Evolutionary conservation across 2,329 filamentous ascomycete species (phyloP), one percentile per base, ranked within the genome.

Genomic region (Aspergillus unguis): DNA sequence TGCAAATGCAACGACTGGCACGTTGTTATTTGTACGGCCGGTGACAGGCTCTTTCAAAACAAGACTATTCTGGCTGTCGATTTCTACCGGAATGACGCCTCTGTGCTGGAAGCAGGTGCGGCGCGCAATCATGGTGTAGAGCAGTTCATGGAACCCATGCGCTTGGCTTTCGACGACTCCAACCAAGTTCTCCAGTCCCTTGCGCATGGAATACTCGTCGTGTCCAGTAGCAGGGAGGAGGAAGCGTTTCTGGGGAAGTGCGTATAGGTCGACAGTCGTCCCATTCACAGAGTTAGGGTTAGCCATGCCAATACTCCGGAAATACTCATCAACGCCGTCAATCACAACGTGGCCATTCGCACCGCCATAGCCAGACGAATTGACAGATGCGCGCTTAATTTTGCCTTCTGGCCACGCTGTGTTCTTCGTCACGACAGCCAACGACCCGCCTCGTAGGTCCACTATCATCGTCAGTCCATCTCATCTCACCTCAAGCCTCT

Each of bases 301-400:
- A 17, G 31, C 31, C 31, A 33, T 33, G 6, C 31, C 31, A 10
- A 33, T 10, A 33, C 31, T 33, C 6, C 31, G 6, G 31, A 33
- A 33, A 33, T 33, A 33, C 31, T 33, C 31, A 17, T 33, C 31
- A 10, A 33, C 31, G 31, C 33, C 33, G 1, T 38, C 36, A 17
- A 38, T 38, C 36, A 59, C 48, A 3, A 45, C 49, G 36, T 59
- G 54, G 2, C 25, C 51, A 37, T 58, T 59, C 3, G 55, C 28
- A 7, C 57, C 57, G 5, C 57, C 57, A 26, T 45, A 58, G 7
- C 62, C 62, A 32, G 61, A 65, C 11, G 52, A 56, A 43, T 60
- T 63, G 7, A 65, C 43, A 10, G 52, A 53, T 10, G 10, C 23
- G 10, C 23, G 10, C 6, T 41, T n/a, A 2, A 36, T 27, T n/a